phyloP scores from a whole-genome alignment of 1,284 basidiomycete species.

The Marasmius sp. region DNA sequence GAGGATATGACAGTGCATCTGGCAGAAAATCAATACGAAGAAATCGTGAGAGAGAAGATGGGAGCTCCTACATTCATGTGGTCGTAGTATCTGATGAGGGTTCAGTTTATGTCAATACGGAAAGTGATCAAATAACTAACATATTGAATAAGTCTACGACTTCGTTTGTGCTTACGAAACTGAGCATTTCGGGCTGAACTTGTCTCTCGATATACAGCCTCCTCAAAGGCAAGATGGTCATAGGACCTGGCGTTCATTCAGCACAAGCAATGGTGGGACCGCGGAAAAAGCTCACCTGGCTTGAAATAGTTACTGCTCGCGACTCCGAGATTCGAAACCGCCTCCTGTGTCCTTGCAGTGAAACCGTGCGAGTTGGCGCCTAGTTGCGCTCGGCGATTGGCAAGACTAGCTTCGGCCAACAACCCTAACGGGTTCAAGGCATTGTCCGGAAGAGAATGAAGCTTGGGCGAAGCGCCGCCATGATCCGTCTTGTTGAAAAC shows the following conservation, averaged over 20 bases:
- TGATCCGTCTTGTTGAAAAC: slow-evolving; percentile 26
- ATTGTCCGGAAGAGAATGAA: slow-evolving; percentile 91
- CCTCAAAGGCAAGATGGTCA: slow-evolving; percentile 84
- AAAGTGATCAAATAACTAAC: slow-evolving; percentile 44
- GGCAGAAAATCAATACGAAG: slow-evolving; percentile 14
- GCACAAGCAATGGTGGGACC: slow-evolving; percentile 12
- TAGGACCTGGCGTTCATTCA: slow-evolving; percentile 55
- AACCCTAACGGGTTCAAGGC: slow-evolving; percentile 87
- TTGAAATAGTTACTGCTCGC: slow-evolving; percentile 94
- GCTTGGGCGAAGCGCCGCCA: slow-evolving; percentile 61
- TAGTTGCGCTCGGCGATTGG: slow-evolving; percentile 67
- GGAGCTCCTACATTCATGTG: slow-evolving; percentile 64
- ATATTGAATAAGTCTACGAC: slow-evolving; percentile 91
- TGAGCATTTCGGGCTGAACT: slow-evolving; percentile 88
- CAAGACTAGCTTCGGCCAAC: slow-evolving; percentile 87
- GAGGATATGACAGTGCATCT: slow-evolving; percentile 76
- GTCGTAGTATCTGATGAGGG: slow-evolving; percentile 66
- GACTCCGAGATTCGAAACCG: slow-evolving; percentile 67
- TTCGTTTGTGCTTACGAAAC: slow-evolving; percentile 79
- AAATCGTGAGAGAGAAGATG: neutral
- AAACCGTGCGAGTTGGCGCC: slow-evolving; percentile 37
- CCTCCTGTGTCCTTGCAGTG: slow-evolving; percentile 35
- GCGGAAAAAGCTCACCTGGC: slow-evolving; percentile 58
- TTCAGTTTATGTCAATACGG: slow-evolving; percentile 9
- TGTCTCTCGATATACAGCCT: slow-evolving; percentile 88